phyloP scores from a whole-genome alignment of 2,329 filamentous ascomycete genomes.

The Biscogniauxia sp. region DNA sequence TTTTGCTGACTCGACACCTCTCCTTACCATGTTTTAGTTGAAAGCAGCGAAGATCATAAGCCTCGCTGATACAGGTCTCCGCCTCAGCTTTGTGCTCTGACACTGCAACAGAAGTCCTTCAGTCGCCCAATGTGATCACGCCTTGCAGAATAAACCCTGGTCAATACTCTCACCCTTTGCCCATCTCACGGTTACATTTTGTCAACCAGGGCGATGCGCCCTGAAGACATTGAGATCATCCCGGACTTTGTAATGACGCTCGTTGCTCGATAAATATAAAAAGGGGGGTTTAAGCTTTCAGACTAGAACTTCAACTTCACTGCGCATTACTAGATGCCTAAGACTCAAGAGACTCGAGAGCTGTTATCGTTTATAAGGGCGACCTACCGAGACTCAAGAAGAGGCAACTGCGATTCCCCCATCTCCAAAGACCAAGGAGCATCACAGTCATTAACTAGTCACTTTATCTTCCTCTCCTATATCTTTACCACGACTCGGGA shows the following conservation, averaged over 20 bases:
- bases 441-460: conserved; percentile 1
- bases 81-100: not conserved
- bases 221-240: not conserved
- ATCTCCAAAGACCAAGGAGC: not conserved
- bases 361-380: not conserved
- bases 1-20: not conserved
- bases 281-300: not conserved
- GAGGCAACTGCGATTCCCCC: not conserved
- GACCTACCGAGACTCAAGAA: not conserved
- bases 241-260: not conserved
- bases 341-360: not conserved
- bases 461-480: conserved; percentile 16
- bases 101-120: not conserved
- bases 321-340: not conserved
- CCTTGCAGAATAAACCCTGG: not conserved
- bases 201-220: not conserved
- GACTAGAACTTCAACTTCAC: not conserved
- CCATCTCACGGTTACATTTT: not conserved
- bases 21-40: not conserved
- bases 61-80: not conserved
- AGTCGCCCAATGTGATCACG: not conserved
- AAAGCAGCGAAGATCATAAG: not conserved
- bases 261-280: not conserved
- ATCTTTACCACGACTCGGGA: conserved; percentile 12
- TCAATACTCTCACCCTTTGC: not conserved